Evolutionary conservation across 2,329 filamentous ascomycete species (phyloP).

Genomic region (Cladobotryum protrusum): DNA sequence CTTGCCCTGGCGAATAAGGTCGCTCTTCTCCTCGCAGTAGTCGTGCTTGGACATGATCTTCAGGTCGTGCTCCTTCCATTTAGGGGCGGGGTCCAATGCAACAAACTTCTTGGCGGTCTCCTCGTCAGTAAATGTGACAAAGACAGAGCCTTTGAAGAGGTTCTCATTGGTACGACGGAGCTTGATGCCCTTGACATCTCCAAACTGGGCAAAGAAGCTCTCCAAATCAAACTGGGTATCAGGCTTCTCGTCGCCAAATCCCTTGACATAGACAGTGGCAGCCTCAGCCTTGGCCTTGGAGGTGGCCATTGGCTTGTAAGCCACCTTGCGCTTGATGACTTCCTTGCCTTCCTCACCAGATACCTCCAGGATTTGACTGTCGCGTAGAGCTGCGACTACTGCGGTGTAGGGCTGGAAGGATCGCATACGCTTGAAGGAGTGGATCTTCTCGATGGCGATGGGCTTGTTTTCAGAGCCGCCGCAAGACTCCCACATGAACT

Average conservation of each 20-base stretch:
- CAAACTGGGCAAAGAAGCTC: constrained; percentile 78
- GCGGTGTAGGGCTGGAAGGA: constrained; percentile 84
- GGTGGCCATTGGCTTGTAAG: constrained; percentile 54
- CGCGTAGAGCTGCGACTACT: constrained; percentile 75
- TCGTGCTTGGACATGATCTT: constrained; percentile 81
- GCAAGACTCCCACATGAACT: constrained; percentile 74
- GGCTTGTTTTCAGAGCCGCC: constrained; percentile 76
- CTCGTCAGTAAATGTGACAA: constrained; percentile 82
- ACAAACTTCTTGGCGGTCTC: constrained; percentile 78
- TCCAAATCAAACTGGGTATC: constrained; percentile 91
- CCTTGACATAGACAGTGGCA: constrained; percentile 84
- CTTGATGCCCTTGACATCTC: constrained; percentile 73
- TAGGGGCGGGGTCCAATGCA: constrained; percentile 69
- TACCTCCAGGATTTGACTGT: constrained; percentile 67
- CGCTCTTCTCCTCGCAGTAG: constrained; percentile 73
- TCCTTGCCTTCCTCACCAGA: constrained; percentile 67
- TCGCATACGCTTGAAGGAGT: constrained; percentile 91
- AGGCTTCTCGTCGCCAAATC: constrained; percentile 78
- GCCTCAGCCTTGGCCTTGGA: constrained; percentile 61
- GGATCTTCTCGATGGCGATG: constrained; percentile 69
- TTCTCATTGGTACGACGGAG: constrained; percentile 69
- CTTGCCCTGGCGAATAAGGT: constrained; percentile 65
- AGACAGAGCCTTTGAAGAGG: constrained; percentile 92
- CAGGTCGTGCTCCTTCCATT: constrained; percentile 75
- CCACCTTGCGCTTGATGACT: constrained; percentile 68